Base-by-base conservation (phyloP, 2,329 filamentous ascomycete species). In the Colletotrichum sp. region DNA sequence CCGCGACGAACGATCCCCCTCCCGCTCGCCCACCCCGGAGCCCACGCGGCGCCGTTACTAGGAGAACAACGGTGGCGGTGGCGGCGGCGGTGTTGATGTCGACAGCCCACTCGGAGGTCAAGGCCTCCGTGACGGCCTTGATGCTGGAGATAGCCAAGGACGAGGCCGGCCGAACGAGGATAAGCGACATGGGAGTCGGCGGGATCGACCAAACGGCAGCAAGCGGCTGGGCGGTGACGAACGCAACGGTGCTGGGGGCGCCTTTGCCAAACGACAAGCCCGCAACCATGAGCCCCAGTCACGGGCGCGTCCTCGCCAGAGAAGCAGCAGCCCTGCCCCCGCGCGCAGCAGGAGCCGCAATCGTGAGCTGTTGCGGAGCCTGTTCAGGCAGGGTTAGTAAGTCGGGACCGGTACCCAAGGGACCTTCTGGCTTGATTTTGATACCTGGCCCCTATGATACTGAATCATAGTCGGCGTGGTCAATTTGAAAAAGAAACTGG, bases 21-120 rank as follows among this genome's bases (percentile, higher is more conserved):
- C 88, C 77, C 90, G 95, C 80, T 98, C 94, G 82, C 95, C 96
- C 0, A 97, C 93, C 78, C 96, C 96, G 5, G 95, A 98, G 83
- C 94, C 95, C 8, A 91, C 92, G 75, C 91, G 93, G 81, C 92
- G 92, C 84, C 89, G 94, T 79, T 93, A 87, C 81, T 95, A 89
- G 81, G 66, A 61, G 33, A 36, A 38, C 29, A 24, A 21, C 24
- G 38, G 34, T 16, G 36, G 16, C 36, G 36, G 9, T 16, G 21
- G 34, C 24, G 57, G 33, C 27, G 43, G 57, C 43, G 27, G 15
- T 21, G n/a, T 51, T 21, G 38, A 47, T 47, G 38, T 47, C 38
- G 18, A 47, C 38, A 47, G 38, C 38, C 18, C 18, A 47, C 18
- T 18, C 38, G 24, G 36, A 18, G 24, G 43, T 34, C 31, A 18